Conservation (phyloP, 78 protist species). For the Tieghemostelium lacteum region DNA sequence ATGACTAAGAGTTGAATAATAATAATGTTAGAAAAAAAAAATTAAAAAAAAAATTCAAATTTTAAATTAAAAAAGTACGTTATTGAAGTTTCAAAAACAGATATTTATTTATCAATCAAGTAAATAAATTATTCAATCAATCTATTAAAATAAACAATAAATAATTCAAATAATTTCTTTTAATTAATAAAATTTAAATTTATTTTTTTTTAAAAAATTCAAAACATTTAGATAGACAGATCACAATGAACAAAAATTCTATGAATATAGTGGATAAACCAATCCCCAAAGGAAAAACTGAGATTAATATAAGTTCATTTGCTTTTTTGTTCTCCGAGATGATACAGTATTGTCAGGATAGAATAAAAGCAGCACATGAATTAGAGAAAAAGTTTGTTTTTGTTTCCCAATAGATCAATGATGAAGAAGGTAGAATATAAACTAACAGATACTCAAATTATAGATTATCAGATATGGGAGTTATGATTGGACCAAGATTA, state of each 20-base stretch:
- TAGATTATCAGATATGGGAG: constrained; percentile 90
- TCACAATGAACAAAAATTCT: constrained; percentile 34
- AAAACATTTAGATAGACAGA: too few species aligned
- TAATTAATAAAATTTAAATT: too few species aligned
- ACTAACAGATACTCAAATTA: not conserved
- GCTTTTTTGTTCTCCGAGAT: constrained; percentile 92
- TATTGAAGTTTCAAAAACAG: not conserved
- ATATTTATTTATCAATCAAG: not conserved
- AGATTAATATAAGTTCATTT: constrained; percentile 88
- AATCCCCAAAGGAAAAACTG: constrained; percentile 78
- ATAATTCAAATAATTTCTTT: too few species aligned
- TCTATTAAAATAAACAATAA: not conserved
- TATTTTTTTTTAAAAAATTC: too few species aligned
- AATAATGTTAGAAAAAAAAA: too few species aligned
- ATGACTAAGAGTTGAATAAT: not conserved
- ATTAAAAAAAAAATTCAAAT: too few species aligned
- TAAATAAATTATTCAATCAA: too few species aligned
- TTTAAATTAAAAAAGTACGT: too few species aligned
- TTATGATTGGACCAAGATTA: constrained; percentile 87
- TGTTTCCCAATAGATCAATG: not conserved
- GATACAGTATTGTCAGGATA: constrained; percentile 88
- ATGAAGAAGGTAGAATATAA: not conserved
- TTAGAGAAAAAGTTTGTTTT: constrained; percentile 82
- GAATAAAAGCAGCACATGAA: constrained; percentile 85
- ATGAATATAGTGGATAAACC: constrained; percentile 84